Base-by-base conservation (phyloP, 148 eudicot species). In the Linanthus parryae region DNA sequence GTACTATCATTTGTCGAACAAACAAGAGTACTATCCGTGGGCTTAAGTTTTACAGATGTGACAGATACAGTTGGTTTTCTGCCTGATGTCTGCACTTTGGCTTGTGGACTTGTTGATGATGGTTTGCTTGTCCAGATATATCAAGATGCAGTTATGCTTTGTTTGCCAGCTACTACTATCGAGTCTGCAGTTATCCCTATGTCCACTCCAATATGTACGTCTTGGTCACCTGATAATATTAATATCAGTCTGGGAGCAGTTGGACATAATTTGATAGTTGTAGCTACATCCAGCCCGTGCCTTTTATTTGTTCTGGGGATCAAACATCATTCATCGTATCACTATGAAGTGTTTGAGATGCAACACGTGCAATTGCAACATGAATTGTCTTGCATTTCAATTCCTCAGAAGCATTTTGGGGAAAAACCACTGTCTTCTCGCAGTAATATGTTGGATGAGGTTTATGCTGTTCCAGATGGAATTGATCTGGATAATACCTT, bases 1-100 rank as follows among this genome's bases (percentile, higher is more conserved):
- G 95, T 91, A 53, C 72, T 91, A 56, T 83, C 98, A 36, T 91
- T 91, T 77, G 98, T 91, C 48, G 98, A 91, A 75, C 84, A 91
- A 74, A 86, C 98, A 31, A 78, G 98, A 62, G 89, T 91, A 58
- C 77, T 91, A 43, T 91, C 95, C 17, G 98, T 91, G 52, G 98
- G 98, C 46, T 69, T 91, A 69, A 91, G 84, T 74, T 91, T 91
- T 64, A 73, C 82, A 63, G 98, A 91, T 75, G 95, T 86, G 57
- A 86, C 95, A 5, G 98, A 91, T 16, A 77, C 72, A 22, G 87
- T 91, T 58, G 98, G 98, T 42, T 91, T 83, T 54, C 73, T 47
- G 59, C 87, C 94, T 61, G 82, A 86, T 79, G 95, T 83, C 48
- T 86, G 89, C 66, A 91, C 98, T 37, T 77, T 91, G 77, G 89